Percentiles rank a stretch among this genome's conserved stretches.
Conservation (phyloP, 257 asterid genomes). For the Solanum pimpinellifolium region DNA sequence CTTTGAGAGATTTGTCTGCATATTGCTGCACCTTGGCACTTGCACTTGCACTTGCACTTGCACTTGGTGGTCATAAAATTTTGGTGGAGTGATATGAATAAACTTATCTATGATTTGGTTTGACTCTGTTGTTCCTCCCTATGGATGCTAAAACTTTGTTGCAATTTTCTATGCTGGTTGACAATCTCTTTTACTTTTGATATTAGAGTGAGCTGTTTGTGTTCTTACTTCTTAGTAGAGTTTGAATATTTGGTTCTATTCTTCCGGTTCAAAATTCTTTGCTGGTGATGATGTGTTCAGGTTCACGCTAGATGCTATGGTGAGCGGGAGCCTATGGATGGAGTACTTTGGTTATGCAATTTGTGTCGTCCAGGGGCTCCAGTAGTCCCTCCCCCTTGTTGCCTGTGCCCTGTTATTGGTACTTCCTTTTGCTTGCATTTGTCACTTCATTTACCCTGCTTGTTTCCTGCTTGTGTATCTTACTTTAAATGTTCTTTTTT, state of each 20-base stretch:
- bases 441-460: not conserved
- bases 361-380: conserved; percentile 97
- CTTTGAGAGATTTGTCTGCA: not conserved
- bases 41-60: no score
- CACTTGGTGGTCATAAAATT: not conserved
- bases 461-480: conserved; percentile 7
- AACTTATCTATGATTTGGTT: not conserved
- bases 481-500: not conserved
- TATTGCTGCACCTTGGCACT: not conserved
- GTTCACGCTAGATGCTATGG: conserved; percentile 99
- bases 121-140: not conserved
- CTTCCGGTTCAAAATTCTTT: not conserved
- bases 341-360: conserved; percentile 95
- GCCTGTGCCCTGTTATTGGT: conserved; percentile 95
- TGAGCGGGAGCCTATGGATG: conserved; percentile 71
- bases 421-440: conserved; percentile 3
- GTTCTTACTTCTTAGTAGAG: not conserved
- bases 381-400: conserved; percentile 63
- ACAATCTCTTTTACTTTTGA: not conserved
- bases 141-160: not conserved
- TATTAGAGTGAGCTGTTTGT: not conserved
- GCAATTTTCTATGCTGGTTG: conserved; percentile 6
- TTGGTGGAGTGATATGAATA: not conserved
- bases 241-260: not conserved
- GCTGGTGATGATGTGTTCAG: conserved; percentile 25